phyloP scores from a whole-genome alignment of 805 yeast genomes.

The Debaryomyces tyrocola region DNA sequence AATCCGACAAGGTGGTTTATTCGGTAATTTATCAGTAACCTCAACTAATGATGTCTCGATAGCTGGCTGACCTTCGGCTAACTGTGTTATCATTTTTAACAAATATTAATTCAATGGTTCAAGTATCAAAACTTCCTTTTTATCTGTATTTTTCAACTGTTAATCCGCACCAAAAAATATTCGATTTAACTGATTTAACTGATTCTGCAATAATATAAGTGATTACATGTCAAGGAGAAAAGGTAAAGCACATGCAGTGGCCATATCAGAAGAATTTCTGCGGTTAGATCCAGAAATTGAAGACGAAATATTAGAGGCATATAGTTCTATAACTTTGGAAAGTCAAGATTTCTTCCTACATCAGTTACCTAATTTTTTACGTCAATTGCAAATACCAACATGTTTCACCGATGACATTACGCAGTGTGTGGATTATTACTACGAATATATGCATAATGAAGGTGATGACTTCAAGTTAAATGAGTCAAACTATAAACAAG shows the following conservation, averaged over 20 bases:
- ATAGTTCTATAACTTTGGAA: slow-evolving; percentile 20
- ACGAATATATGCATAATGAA: slow-evolving; percentile 19
- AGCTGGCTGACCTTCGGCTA: slow-evolving; percentile 16
- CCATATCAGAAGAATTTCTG: slow-evolving; percentile 11
- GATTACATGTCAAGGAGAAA: slow-evolving; percentile 3
- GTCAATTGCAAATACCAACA: slow-evolving; percentile 24
- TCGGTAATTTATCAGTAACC: slow-evolving; percentile 23
- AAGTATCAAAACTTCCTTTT: background rate
- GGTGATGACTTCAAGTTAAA: slow-evolving; percentile 8
- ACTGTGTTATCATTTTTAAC: background rate
- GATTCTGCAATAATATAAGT: background rate
- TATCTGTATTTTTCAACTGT: no score
- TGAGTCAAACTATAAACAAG: slow-evolving; percentile 18
- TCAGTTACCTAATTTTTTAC: slow-evolving; percentile 25
- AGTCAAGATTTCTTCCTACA: slow-evolving; percentile 27
- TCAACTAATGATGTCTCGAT: slow-evolving; percentile 37
- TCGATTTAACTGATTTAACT: no score
- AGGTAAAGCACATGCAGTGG: slow-evolving; percentile 6
- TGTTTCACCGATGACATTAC: slow-evolving; percentile 34
- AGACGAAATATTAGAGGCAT: slow-evolving; percentile 36
- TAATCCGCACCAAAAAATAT: background rate
- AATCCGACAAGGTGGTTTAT: slow-evolving; percentile 33
- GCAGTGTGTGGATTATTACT: slow-evolving; percentile 32
- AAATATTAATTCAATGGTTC: background rate
- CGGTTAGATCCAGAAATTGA: slow-evolving; percentile 22